phyloP scores from a whole-genome alignment of 2,329 filamentous ascomycete species.

The Fusarium albidum region DNA sequence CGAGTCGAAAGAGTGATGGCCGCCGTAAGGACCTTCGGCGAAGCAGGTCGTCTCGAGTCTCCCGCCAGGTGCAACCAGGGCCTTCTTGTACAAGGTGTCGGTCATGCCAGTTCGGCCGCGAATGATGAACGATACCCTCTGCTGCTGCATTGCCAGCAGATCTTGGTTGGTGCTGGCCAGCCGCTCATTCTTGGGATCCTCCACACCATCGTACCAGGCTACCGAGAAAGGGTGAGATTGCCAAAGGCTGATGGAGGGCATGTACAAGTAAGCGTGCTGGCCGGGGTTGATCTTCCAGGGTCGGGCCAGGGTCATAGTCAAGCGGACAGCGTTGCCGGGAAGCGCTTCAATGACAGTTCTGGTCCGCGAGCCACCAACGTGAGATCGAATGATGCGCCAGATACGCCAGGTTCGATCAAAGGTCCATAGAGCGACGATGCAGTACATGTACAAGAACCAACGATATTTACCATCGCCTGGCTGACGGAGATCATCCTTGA shows the following conservation, averaged over 20 bases:
- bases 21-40: slow-evolving; percentile 81
- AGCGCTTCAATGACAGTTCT: slow-evolving; percentile 77
- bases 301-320: slow-evolving; percentile 77
- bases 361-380: slow-evolving; percentile 72
- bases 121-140: slow-evolving; percentile 75
- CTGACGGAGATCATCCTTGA: neutral
- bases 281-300: slow-evolving; percentile 80
- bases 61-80: slow-evolving; percentile 67
- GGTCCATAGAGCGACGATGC: slow-evolving; percentile 72
- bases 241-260: slow-evolving; percentile 75
- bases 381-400: slow-evolving; percentile 68
- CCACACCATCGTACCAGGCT: slow-evolving; percentile 76
- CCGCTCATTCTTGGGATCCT: slow-evolving; percentile 59
- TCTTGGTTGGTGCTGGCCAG: slow-evolving; percentile 68
- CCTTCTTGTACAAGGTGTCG: slow-evolving; percentile 72
- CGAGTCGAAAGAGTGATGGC: slow-evolving; percentile 73
- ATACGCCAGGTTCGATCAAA: slow-evolving; percentile 70
- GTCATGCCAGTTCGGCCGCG: slow-evolving; percentile 80
- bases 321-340: slow-evolving; percentile 76
- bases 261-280: slow-evolving; percentile 82
- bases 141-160: slow-evolving; percentile 66
- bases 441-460: slow-evolving; percentile 67
- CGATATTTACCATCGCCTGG: no score
- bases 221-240: slow-evolving; percentile 84
- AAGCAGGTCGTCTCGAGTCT: slow-evolving; percentile 70